Conservation (phyloP, 805 yeast genomes). For the Metschnikowia noctiluminum region DNA sequence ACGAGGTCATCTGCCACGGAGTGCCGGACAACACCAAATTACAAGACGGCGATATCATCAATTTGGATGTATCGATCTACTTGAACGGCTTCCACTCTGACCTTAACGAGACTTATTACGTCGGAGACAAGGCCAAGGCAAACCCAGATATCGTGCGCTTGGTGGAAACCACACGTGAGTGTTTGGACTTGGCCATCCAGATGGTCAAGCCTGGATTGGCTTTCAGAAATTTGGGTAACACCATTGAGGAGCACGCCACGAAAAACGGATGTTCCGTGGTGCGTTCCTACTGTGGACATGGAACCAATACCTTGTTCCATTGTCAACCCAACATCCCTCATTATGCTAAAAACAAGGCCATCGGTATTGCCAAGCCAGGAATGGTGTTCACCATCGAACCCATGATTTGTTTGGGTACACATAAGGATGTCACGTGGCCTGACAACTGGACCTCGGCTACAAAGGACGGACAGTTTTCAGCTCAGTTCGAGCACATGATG, state of each 20-base stretch:
- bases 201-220: conserved; percentile 88
- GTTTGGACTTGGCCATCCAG: conserved; percentile 78
- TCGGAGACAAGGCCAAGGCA: conserved; percentile 82
- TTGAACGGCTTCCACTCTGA: conserved; percentile 91
- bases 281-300: conserved; percentile 91
- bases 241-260: conserved; percentile 82
- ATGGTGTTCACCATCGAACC: conserved; percentile 97
- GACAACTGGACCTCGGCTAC: conserved; percentile 97
- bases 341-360: conserved; percentile 87
- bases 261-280: conserved; percentile 81
- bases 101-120: conserved; percentile 93
- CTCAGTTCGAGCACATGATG: conserved; percentile 94
- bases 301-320: conserved; percentile 83
- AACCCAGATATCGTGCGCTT: conserved; percentile 80
- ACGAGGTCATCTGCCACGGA: conserved; percentile 96
- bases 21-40: conserved; percentile 87
- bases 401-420: conserved; percentile 85
- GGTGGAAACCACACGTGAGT: conserved; percentile 85
- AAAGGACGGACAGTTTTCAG: conserved; percentile 83
- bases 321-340: conserved; percentile 92
- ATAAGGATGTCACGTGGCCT: conserved; percentile 87
- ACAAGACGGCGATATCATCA: conserved; percentile 91
- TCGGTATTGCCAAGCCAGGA: conserved; percentile 93
- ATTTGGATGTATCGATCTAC: conserved; percentile 82
- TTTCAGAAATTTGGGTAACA: conserved; percentile 81